These are phyloP conservation scores for Penstemon barbatus DNA, from an alignment of 257 asterid genomes.

Conservation along the genomic window DNA sequence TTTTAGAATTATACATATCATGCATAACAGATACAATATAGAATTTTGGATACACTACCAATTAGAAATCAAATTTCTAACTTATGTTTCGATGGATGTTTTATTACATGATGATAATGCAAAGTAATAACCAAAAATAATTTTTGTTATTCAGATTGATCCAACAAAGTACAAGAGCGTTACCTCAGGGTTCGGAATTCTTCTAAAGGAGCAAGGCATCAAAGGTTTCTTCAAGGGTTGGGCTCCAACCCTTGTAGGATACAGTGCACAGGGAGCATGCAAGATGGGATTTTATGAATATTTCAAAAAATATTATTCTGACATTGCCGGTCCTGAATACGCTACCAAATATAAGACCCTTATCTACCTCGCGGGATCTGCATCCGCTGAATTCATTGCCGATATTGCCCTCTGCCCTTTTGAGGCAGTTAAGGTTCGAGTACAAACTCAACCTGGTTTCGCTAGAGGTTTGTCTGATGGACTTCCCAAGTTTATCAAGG, in stretches of 20 bases:
- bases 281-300: conserved; percentile 74
- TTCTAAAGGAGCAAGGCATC: conserved; percentile 71
- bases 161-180: conserved; percentile 75
- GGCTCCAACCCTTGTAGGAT: conserved; percentile 83
- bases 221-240: conserved; percentile 77
- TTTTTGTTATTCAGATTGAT: conserved; percentile 50
- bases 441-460: conserved; percentile 81
- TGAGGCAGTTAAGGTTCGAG: conserved; percentile 87
- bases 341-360: conserved; percentile 81
- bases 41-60: too few species aligned
- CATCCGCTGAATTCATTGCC: conserved; percentile 82
- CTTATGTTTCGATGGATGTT: too few species aligned
- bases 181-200: conserved; percentile 56
- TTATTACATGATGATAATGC: not conserved
- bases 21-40: too few species aligned
- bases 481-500: conserved; percentile 59
- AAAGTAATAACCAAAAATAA: not conserved
- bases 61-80: too few species aligned
- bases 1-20: too few species aligned
- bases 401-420: conserved; percentile 81
- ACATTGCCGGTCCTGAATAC: conserved; percentile 71
- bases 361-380: conserved; percentile 82
- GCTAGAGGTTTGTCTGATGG: conserved; percentile 91
- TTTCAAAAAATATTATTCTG: conserved; percentile 79
- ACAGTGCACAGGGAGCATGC: conserved; percentile 85